phyloP scores from a whole-genome alignment of 2,329 filamentous ascomycete species.

The Fusarium marasasianum region DNA sequence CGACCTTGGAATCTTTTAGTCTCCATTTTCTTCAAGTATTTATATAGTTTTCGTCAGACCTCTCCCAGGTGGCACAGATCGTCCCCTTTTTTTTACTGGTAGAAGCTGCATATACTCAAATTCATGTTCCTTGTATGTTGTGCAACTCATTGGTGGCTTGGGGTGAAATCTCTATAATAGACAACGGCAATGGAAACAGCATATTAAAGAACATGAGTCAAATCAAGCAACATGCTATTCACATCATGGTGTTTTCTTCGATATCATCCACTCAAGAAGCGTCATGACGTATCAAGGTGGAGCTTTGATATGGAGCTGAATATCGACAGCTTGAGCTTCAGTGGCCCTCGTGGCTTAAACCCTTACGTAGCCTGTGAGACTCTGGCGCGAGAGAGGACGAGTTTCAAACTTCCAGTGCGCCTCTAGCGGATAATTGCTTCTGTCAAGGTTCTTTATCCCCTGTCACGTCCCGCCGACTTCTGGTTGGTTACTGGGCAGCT shows the following conservation, averaged over 20 bases:
- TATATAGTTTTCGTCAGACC: neutral
- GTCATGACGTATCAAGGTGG: constrained; percentile 26
- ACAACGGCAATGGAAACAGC: neutral
- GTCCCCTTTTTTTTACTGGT: neutral
- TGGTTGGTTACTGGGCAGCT: constrained; percentile 33
- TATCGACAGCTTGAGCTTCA: constrained; percentile 24
- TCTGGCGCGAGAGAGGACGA: neutral
- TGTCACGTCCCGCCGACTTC: constrained; percentile 18
- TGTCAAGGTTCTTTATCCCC: constrained; percentile 21
- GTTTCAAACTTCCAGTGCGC: constrained; percentile 12
- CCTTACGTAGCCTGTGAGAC: constrained; percentile 21
- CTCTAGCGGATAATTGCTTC: constrained; percentile 35
- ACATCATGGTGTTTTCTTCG: neutral
- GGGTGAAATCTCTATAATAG: neutral
- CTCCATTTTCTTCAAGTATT: neutral
- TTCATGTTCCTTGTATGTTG: no score
- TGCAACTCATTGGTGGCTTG: neutral
- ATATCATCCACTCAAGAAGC: neutral
- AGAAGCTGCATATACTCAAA: neutral
- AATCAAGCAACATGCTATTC: neutral
- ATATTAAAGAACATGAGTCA: neutral
- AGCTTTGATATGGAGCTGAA: constrained; percentile 3
- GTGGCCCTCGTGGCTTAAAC: constrained; percentile 26
- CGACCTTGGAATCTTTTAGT: neutral
- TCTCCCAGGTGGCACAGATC: neutral